These are phyloP conservation scores for Schizochytrium sp. DNA, from an alignment of 108 stramenopile genomes.

Conservation along the genomic window DNA sequence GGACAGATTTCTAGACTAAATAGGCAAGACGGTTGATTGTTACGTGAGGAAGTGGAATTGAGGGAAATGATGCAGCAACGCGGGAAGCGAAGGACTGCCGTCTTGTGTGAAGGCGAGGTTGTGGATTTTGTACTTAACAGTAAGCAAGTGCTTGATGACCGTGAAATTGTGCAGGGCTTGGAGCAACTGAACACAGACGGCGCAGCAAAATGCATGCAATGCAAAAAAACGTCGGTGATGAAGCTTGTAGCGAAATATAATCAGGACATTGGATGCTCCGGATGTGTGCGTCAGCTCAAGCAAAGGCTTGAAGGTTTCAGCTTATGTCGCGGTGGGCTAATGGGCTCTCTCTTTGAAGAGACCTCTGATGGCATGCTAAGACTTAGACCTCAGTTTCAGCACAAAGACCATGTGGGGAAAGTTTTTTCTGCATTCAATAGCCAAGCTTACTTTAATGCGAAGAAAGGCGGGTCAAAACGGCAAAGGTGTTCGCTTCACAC, in stretches of 20 bases:
- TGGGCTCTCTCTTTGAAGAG: conserved; percentile 15
- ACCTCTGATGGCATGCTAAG: not conserved
- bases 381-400: not conserved
- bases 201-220: conserved; percentile 1
- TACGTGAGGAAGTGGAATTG: too few relatives aligned
- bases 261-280: conserved; percentile 56
- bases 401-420: conserved; percentile 10
- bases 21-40: too few relatives aligned
- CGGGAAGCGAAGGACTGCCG: not conserved
- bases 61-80: not conserved
- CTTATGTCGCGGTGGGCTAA: conserved; percentile 16
- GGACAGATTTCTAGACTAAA: too few relatives aligned
- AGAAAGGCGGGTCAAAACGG: conserved; percentile 40
- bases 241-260: not conserved
- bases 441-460: conserved; percentile 19
- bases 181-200: not conserved
- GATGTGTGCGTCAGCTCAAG: conserved; percentile 39
- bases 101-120: conserved; percentile 13
- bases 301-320: not conserved
- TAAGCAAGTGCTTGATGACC: conserved; percentile 9
- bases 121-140: conserved; percentile 55
- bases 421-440: conserved; percentile 55
- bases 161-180: conserved; percentile 1
- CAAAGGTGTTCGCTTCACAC: conserved; percentile 16
- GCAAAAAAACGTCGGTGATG: not conserved